Evolutionary conservation across 495 filamentous ascomycete species (phyloP).

Genomic region (Trichocladium antarcticum): DNA sequence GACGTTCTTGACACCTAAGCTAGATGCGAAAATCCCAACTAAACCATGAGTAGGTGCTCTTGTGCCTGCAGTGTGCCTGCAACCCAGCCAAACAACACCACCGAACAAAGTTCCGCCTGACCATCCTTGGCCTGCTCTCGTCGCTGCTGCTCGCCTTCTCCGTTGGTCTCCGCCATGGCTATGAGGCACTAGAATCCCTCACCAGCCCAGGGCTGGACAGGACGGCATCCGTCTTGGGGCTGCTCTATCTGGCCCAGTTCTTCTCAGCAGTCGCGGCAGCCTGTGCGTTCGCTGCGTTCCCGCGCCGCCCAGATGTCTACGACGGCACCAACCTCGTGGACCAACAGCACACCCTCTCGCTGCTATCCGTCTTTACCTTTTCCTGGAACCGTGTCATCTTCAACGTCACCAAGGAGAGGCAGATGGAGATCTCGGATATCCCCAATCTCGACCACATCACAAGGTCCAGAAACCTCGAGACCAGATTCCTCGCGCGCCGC

Average conservation of each 20-base stretch:
- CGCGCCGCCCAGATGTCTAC: constrained; percentile 50
- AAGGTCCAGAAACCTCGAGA: constrained; percentile 32
- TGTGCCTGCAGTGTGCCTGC: constrained; percentile 22
- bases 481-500: constrained; percentile 33
- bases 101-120: constrained; percentile 22
- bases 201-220: not conserved
- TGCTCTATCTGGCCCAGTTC: constrained; percentile 20
- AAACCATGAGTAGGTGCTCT: constrained; percentile 7
- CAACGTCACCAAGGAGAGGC: constrained; percentile 34
- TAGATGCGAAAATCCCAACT: not conserved
- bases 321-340: constrained; percentile 44
- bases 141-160: constrained; percentile 19
- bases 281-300: constrained; percentile 32
- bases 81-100: constrained; percentile 19
- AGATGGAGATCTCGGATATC: constrained; percentile 44
- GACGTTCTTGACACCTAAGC: too few species aligned
- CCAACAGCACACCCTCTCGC: constrained; percentile 44
- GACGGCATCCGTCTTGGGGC: not conserved
- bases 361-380: constrained; percentile 44
- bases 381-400: constrained; percentile 46
- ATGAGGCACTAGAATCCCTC: constrained; percentile 7
- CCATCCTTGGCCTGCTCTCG: constrained; percentile 25
- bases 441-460: constrained; percentile 38
- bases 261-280: constrained; percentile 11
- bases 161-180: constrained; percentile 20